These are phyloP conservation scores for Didymosphaeria variabile DNA, from an alignment of 2,329 filamentous ascomycete genomes.

Conservation along the genomic window DNA sequence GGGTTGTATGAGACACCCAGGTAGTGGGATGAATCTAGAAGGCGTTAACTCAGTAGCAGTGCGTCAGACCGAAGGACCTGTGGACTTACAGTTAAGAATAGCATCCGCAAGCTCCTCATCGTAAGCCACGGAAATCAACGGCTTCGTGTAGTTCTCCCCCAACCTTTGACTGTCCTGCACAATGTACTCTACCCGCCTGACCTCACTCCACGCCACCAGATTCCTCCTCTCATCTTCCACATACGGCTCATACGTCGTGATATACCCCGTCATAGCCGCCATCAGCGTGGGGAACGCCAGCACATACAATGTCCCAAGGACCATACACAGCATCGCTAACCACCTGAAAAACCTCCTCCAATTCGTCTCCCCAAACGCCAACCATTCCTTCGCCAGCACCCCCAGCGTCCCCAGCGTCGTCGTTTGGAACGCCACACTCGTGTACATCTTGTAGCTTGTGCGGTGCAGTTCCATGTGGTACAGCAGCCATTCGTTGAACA, in stretches of 20 bases:
- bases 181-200: constrained; percentile 24
- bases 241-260: constrained; percentile 41
- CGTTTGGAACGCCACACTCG: constrained; percentile 39
- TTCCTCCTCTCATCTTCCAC: constrained; percentile 34
- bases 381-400: constrained; percentile 41
- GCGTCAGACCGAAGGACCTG: neutral
- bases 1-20: neutral
- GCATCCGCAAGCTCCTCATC: constrained; percentile 25
- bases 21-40: constrained; percentile 1
- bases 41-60: neutral
- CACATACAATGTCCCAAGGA: constrained; percentile 45
- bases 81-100: constrained; percentile 24
- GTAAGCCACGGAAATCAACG: constrained; percentile 21
- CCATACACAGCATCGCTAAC: constrained; percentile 40
- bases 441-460: constrained; percentile 43
- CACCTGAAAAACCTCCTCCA: constrained; percentile 45
- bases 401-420: constrained; percentile 42
- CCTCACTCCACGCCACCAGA: constrained; percentile 35
- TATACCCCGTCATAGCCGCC: constrained; percentile 53
- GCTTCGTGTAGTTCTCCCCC: constrained; percentile 22
- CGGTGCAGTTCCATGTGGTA: constrained; percentile 46
- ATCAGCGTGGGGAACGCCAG: constrained; percentile 49
- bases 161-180: constrained; percentile 31
- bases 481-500: constrained; percentile 50
- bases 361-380: constrained; percentile 30